Base-by-base conservation (phyloP, 306 rosid species). In the Geum urbanum region DNA sequence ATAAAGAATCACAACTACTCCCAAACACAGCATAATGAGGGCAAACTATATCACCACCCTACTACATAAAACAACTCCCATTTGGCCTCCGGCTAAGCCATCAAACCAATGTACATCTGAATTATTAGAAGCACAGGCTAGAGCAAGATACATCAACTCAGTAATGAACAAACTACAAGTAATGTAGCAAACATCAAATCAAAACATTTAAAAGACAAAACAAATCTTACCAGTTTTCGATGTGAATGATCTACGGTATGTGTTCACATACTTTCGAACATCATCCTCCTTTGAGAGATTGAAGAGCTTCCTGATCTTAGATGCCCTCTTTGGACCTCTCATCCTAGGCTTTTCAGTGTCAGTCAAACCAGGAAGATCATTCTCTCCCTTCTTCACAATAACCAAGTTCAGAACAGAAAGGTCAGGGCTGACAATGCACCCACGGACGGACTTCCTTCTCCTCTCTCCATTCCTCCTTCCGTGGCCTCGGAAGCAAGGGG, bases 321-420 rank as follows among this genome's bases (percentile, higher is more conserved):
- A 85, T 22, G 89, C 89, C 77, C 89, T 85, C 83, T 85, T 85
- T 7, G 89, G 89, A 68, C 89, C 89, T 74, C 89, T 82, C 89
- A 85, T 85, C 57, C 89, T 77, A 0, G 89, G 89, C 20, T 85
- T 85, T 83, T 85, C 89, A 3, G 79, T 79, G 75, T 85, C 89
- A 1, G 89, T 85, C 77, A 85, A 65, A 15, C 89, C 89, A 66
- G 89, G 89, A n/a, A 85, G 89, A 70, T 85, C 89, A 59, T 69
- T 77, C 10, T 82, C 89, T 59, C 89, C 89, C 77, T 85, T 85
- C 77, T 85, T 85, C 62, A 85, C 89, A 65, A 85, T 85, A 8
- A 85, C 89, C 84, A 85, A 71, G 80, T 85, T 85, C 74, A 85
- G 69, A 66, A 85, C 89, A 69, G 89, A 85, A 15, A 85, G 86